Percentiles rank a stretch among this genome's conserved stretches.
These are phyloP conservation scores for Daphne laureola DNA, from an alignment of 441 rosid species.

Conservation along the genomic window DNA sequence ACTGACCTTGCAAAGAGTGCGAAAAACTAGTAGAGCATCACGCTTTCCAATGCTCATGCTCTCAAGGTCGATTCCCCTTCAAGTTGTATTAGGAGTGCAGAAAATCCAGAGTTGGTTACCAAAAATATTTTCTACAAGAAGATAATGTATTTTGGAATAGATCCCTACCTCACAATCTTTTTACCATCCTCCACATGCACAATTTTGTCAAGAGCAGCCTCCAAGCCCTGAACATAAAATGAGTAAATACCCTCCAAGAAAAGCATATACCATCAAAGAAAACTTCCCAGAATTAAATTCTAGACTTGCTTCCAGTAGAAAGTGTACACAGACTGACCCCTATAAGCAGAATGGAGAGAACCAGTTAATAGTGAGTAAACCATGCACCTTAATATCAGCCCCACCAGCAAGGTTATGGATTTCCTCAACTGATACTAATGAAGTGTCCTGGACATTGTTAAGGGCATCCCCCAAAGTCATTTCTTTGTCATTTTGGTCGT, in stretches of 20 bases:
- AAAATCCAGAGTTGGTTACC: slow-evolving; percentile 14
- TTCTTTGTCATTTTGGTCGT: slow-evolving; percentile 58
- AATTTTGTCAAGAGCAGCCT: slow-evolving; percentile 98
- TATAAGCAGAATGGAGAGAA: slow-evolving; percentile 3
- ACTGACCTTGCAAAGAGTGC: slow-evolving; percentile 98
- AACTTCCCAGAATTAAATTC: slow-evolving; percentile 8
- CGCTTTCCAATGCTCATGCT: slow-evolving; percentile 93
- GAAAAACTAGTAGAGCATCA: slow-evolving; percentile 92
- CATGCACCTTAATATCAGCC: slow-evolving; percentile 90
- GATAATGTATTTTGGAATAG: slow-evolving; percentile 13
- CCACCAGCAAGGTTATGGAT: slow-evolving; percentile 93
- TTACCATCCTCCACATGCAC: slow-evolving; percentile 97
- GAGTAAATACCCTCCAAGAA: slow-evolving; percentile 12
- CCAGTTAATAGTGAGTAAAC: slow-evolving; percentile 1
- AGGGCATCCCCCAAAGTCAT: slow-evolving; percentile 80
- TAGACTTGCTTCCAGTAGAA: neutral
- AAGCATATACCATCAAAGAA: slow-evolving; percentile 13
- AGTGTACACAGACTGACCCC: neutral
- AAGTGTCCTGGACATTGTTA: slow-evolving; percentile 58
- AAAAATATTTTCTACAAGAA: slow-evolving; percentile 11
- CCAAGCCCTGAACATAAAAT: slow-evolving; percentile 63
- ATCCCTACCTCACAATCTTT: slow-evolving; percentile 70
- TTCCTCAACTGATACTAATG: slow-evolving; percentile 96
- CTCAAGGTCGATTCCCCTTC: slow-evolving; percentile 91
- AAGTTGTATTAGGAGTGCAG: slow-evolving; percentile 16